Evolutionary conservation across 306 rosid genomes (phyloP), one percentile per base, ranked within the genome.

Genomic region (Leucaena leucocephala): DNA sequence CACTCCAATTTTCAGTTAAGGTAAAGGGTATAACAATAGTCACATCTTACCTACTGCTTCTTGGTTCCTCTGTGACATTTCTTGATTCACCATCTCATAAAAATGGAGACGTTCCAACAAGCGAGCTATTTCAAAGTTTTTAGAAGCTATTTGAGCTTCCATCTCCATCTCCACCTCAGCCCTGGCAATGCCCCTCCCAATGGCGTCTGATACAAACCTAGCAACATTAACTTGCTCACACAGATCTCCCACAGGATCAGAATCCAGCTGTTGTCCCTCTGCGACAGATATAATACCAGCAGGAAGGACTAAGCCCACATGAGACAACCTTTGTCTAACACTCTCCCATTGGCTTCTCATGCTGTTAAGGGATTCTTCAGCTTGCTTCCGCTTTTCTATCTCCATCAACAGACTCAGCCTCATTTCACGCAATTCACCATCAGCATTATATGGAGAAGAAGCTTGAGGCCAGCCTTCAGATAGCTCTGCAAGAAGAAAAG

Each of bases 51-150:
- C 99, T 10, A 96, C 83, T 81, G 90, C 97, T 42, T 96, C 98
- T 88, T 88, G 96, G 84, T 96, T 96, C 86, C 99, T 88, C 90
- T 96, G 99, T 78, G 92, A 93, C 99, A 96, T 93, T 88, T 96
- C 99, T 87, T 85, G 92, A 85, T 93, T 96, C 93, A 91, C 93
- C 38, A 93, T 93, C 92, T 93, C 97, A 76, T 96, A 96, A 82
- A 83, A 93, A 58, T 42, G 93, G 46, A 96, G 97, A 44, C 97
- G 92, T 80, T 96, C 99, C 55, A 75, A 44, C 83, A 96, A 86
- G 36, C 99, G 90, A 81, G 93, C 92, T 77, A 96, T 96, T 84
- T 96, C 99, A 83, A 93, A 91, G 83, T 96, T 91, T 91, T 96
- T 96, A 1, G 82, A 72, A 80, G 89, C 94, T 9, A 96, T 76